These are phyloP conservation scores for Phoma sp. DNA, from an alignment of 2,329 filamentous ascomycete genomes.

Conservation along the genomic window DNA sequence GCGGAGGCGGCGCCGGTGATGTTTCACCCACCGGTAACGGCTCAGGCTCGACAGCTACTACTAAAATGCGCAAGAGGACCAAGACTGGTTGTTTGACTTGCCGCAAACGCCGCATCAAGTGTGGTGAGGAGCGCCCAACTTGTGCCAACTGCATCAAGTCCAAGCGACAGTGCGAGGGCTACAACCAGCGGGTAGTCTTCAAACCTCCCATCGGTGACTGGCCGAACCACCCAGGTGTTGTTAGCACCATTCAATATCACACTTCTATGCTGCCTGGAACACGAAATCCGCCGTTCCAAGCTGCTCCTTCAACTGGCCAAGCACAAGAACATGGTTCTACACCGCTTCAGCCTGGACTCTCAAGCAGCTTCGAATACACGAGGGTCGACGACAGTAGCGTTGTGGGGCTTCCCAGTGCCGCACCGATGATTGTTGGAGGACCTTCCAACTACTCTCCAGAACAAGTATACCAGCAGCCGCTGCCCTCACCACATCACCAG, in stretches of 20 bases:
- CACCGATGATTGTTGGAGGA: conserved; percentile 24
- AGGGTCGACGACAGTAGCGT: conserved; percentile 18
- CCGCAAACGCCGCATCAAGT: conserved; percentile 94
- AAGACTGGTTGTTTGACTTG: conserved; percentile 96
- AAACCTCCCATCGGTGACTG: conserved; percentile 71
- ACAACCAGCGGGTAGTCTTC: conserved; percentile 81
- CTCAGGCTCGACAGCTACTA: conserved; percentile 22
- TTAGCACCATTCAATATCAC: conserved; percentile 47
- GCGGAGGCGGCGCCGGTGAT: conserved; percentile 28
- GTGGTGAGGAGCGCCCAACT: conserved; percentile 84
- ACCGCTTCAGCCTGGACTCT: conserved; percentile 38
- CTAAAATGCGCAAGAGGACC: conserved; percentile 63
- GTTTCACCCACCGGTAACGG: conserved; percentile 36
- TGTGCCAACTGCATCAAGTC: conserved; percentile 88
- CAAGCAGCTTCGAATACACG: conserved; percentile 28
- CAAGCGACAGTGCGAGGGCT: conserved; percentile 82
- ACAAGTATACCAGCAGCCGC: conserved; percentile 35
- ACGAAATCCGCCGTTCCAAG: conserved; percentile 28
- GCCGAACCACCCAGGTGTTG: conserved; percentile 46
- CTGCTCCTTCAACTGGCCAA: conserved; percentile 21
- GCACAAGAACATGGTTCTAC: conserved; percentile 29
- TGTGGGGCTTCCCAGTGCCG: conserved; percentile 14
- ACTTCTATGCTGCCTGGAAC: conserved; percentile 47
- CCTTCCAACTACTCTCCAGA: conserved; percentile 32
- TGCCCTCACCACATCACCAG: conserved; percentile 41